Evolutionary conservation across 768 basidiomycete species (phyloP), one percentile per base, ranked within the genome.

Genomic region (Psilocybe cyanescens): DNA sequence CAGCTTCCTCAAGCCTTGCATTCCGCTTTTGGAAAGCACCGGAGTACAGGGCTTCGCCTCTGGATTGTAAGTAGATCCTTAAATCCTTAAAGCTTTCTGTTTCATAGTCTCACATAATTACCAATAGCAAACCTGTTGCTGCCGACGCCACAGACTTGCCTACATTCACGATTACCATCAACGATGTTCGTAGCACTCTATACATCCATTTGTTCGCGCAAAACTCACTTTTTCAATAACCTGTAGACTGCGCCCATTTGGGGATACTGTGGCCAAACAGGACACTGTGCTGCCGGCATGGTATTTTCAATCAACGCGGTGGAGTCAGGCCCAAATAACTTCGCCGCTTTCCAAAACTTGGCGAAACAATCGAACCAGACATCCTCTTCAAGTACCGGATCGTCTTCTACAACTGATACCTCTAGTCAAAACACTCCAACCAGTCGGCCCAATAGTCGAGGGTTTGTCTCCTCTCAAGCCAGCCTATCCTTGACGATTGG

Each of bases 231-330:
- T 8, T 47, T 47, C 12, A 31, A 49, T 57, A 17, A 33, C 28
- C 53, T 33, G 12, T 58, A 74, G 80, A 82, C 80, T 30, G 68
- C 75, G 6, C 85, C 86, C 3, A 80, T 86, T 68, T 88, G 84
- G 86, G 82, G 78, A 3, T 87, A 81, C 75, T 87, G 87, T 68
- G 75, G 76, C 0, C 86, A 87, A 66, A 64, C 68, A 1, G 72
- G 70, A 52, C 87, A 88, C 71, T 88, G 87, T 67, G 76, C 70
- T 0, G 61, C 75, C 29, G 87, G 87, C 54, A 89, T 89, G 88
- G 87, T 89, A 54, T 87, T 88, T 66, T 68, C 84, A n/a, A 80
- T 81, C 65, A 89, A 86, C 72, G 80, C 86, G 1, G 75, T 78
- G 28, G 81, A 82, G 70, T 71, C 74, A 5, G 78, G 83, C 24